phyloP scores from a whole-genome alignment of 2,329 filamentous ascomycete species.

The Venturia nashicola region DNA sequence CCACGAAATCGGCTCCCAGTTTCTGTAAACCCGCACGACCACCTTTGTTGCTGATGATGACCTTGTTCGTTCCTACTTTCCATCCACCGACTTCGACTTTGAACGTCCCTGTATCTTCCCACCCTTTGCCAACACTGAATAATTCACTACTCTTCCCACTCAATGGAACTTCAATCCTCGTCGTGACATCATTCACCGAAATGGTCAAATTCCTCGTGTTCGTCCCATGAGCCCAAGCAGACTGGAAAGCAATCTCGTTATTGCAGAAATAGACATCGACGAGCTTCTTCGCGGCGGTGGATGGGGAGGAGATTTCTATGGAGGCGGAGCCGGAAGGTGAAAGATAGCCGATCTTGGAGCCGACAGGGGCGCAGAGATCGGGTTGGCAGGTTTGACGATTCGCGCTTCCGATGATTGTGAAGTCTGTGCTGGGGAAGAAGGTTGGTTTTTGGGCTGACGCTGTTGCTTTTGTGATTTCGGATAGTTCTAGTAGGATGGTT shows the following conservation, averaged over 20 bases:
- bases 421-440: neutral
- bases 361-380: neutral
- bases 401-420: neutral
- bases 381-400: neutral
- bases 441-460: neutral
- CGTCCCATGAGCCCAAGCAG: neutral
- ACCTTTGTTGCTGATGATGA: neutral
- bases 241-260: neutral
- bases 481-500: neutral
- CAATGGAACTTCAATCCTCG: neutral
- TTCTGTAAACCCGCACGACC: neutral
- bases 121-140: neutral
- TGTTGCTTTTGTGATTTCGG: neutral
- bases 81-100: neutral
- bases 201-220: neutral
- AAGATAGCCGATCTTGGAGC: neutral
- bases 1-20: neutral
- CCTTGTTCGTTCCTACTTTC: neutral
- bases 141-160: neutral
- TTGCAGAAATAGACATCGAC: neutral
- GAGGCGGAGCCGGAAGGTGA: neutral
- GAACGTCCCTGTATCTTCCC: neutral
- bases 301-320: neutral
- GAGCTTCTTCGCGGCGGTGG: neutral
- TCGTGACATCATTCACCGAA: neutral